These are phyloP conservation scores for Westerdykella sp. DNA, from an alignment of 2,329 filamentous ascomycete genomes.

Conservation along the genomic window DNA sequence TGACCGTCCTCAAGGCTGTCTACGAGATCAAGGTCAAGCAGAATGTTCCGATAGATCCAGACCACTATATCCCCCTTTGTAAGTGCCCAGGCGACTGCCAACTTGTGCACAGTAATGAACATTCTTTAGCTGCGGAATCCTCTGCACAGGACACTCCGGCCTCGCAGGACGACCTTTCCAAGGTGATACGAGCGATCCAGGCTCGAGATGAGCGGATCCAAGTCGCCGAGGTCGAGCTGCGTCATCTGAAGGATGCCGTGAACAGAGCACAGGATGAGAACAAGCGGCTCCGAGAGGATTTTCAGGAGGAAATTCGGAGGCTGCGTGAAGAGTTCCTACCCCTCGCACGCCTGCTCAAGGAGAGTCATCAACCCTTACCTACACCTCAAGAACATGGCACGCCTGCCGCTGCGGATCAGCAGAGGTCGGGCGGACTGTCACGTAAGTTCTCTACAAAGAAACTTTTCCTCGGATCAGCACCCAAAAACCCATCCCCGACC, in stretches of 20 bases:
- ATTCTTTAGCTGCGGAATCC: slow-evolving; percentile 69
- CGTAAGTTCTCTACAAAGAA: slow-evolving; percentile 50
- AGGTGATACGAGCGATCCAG: slow-evolving; percentile 82
- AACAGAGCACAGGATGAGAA: slow-evolving; percentile 67
- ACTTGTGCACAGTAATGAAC: background rate
- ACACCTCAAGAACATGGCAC: slow-evolving; percentile 39
- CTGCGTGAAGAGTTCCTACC: slow-evolving; percentile 88
- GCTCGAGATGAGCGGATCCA: slow-evolving; percentile 86
- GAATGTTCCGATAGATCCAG: slow-evolving; percentile 81
- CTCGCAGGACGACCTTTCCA: slow-evolving; percentile 86
- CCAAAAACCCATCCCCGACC: slow-evolving; percentile 48
- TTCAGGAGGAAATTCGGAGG: slow-evolving; percentile 55
- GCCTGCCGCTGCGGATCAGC: slow-evolving; percentile 31
- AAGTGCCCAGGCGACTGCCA: slow-evolving; percentile 37
- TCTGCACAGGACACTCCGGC: slow-evolving; percentile 79
- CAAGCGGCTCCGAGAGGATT: slow-evolving; percentile 74
- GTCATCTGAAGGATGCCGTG: slow-evolving; percentile 57
- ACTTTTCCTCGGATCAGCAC: slow-evolving; percentile 44
- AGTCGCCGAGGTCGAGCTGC: slow-evolving; percentile 74
- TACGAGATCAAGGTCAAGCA: slow-evolving; percentile 96
- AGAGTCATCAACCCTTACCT: slow-evolving; percentile 82
- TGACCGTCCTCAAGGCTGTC: slow-evolving; percentile 91
- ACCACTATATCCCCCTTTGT: slow-evolving; percentile 92
- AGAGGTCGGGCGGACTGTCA: slow-evolving; percentile 39
- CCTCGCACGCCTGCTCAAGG: slow-evolving; percentile 83